These are phyloP conservation scores for Nannizziopsis barbatae DNA, from an alignment of 2,329 filamentous ascomycete genomes.

Conservation along the genomic window DNA sequence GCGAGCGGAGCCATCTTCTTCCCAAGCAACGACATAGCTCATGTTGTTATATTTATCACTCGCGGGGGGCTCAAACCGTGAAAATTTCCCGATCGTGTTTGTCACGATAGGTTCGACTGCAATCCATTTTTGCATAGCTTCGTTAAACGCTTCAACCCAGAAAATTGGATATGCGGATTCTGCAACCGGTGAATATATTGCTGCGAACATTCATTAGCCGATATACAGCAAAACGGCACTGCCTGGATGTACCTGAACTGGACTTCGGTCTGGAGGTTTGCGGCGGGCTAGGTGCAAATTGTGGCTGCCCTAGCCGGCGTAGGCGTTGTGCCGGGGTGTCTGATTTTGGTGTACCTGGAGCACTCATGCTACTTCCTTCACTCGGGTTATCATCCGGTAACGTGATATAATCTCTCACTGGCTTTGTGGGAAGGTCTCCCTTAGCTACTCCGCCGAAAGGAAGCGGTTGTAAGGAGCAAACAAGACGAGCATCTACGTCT, in stretches of 20 bases:
- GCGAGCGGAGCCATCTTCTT: constrained; percentile 62
- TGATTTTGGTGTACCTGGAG: constrained; percentile 5
- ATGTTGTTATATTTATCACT: constrained; percentile 66
- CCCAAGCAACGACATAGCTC: constrained; percentile 75
- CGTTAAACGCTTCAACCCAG: constrained; percentile 88
- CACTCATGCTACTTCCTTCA: constrained; percentile 17
- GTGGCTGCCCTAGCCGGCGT: constrained; percentile 29
- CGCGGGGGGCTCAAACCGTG: constrained; percentile 69
- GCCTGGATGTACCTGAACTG: constrained; percentile 4
- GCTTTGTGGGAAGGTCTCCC: constrained; percentile 34
- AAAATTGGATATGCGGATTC: constrained; percentile 71
- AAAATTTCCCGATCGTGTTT: constrained; percentile 61
- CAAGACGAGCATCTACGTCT: constrained; percentile 70
- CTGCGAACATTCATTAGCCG: background rate
- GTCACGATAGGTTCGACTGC: constrained; percentile 78
- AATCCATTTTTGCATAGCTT: constrained; percentile 82
- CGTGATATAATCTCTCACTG: constrained; percentile 28
- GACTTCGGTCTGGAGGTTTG: constrained; percentile 9
- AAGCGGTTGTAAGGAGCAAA: constrained; percentile 81
- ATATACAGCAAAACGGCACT: background rate
- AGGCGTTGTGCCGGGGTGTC: constrained; percentile 17
- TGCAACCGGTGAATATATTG: background rate
- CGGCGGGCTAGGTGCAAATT: constrained; percentile 14
- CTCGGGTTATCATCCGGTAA: constrained; percentile 27
- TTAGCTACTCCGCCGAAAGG: constrained; percentile 48